Evolutionary conservation across 2,329 filamentous ascomycete species (phyloP).

Genomic region (Alternaria angustiovoidea): DNA sequence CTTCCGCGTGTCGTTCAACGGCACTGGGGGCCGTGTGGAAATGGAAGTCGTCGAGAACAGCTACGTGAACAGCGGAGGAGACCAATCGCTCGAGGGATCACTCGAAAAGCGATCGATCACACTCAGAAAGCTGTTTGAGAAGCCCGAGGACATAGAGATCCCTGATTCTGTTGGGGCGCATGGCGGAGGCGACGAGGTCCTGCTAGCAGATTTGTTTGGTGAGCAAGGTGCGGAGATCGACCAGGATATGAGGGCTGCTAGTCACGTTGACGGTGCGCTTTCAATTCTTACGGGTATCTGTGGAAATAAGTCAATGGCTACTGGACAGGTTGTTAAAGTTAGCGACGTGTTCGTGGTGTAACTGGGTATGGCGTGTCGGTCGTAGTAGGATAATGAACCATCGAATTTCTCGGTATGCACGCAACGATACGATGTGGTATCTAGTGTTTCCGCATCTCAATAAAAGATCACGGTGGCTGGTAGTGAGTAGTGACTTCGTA

Average conservation of each 20-base stretch:
- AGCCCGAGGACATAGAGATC: conserved; percentile 64
- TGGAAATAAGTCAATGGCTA: conserved; percentile 66
- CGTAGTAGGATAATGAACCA: neutral
- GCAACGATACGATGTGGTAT: neutral
- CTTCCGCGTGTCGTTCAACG: conserved; percentile 66
- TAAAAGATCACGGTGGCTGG: neutral
- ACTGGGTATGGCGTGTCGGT: neutral
- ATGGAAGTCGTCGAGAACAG: conserved; percentile 69
- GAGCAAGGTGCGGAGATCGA: conserved; percentile 57
- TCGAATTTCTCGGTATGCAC: neutral
- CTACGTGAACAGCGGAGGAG: conserved; percentile 66
- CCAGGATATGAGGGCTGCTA: conserved; percentile 63
- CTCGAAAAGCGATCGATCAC: conserved; percentile 60
- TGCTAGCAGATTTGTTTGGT: conserved; percentile 67
- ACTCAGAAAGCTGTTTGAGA: conserved; percentile 64
- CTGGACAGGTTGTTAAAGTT: conserved; percentile 64
- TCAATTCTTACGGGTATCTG: conserved; percentile 69
- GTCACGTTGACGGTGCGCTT: conserved; percentile 66
- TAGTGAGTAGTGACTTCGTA: neutral
- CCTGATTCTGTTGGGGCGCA: conserved; percentile 63
- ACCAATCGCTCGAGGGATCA: conserved; percentile 63
- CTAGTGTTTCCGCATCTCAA: neutral
- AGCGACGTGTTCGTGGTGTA: conserved; percentile 54
- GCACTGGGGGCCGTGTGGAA: conserved; percentile 66
- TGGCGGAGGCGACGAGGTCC: conserved; percentile 66